phyloP scores from a whole-genome alignment of 1,284 basidiomycete genomes.

The Ganoderma lingzhi region DNA sequence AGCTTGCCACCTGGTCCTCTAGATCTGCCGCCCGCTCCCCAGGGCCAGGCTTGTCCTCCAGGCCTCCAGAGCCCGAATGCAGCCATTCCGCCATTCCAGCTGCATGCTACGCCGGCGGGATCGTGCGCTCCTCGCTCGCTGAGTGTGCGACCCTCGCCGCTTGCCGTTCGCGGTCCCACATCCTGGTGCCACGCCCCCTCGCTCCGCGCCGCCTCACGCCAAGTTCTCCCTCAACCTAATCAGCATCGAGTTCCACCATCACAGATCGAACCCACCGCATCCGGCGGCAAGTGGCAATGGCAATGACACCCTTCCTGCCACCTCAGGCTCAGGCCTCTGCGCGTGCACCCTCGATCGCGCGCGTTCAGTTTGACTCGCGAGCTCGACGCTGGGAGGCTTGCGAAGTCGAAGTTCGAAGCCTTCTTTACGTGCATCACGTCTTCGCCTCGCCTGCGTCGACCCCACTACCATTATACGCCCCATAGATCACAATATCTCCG shows the following conservation, averaged over 20 bases:
- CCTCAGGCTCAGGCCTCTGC: background rate
- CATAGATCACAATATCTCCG: background rate
- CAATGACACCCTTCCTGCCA: background rate
- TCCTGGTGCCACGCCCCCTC: constrained; percentile 2
- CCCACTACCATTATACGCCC: background rate
- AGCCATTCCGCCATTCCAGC: background rate
- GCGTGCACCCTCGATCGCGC: background rate
- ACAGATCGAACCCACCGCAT: background rate
- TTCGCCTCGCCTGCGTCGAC: background rate
- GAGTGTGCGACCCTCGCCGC: constrained; percentile 7
- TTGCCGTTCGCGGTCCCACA: constrained; percentile 8
- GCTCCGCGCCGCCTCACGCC: background rate
- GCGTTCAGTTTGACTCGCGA: constrained; percentile 1
- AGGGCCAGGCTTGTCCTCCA: background rate
- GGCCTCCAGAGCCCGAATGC: background rate
- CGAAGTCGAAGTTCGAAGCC: background rate
- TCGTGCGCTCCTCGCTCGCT: constrained; percentile 7
- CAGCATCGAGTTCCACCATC: background rate
- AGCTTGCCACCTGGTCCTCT: background rate
- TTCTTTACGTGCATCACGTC: background rate
- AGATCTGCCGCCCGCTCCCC: background rate
- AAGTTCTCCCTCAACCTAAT: constrained; percentile 6
- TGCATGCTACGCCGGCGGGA: background rate
- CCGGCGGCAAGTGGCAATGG: background rate
- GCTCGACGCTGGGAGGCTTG: background rate